Conservation (phyloP, 306 rosid genomes). For the Lotus japonicus region DNA sequence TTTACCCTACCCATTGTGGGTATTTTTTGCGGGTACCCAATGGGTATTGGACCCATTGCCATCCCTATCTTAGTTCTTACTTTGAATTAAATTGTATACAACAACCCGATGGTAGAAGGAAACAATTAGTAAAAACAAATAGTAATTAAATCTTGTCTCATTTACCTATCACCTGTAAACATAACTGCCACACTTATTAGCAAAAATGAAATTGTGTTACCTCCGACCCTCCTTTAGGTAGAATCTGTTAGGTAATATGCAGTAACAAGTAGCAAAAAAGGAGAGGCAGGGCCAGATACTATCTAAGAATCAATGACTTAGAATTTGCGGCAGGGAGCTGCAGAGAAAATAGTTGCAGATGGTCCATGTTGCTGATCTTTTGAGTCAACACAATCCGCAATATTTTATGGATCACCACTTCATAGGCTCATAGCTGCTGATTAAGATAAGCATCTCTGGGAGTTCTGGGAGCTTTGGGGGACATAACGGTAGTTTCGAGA, state of each 20-base stretch:
- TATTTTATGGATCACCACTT: conserved; percentile 1
- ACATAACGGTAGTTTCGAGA: conserved; percentile 26
- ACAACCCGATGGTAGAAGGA: neutral
- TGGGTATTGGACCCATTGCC: too few relatives aligned
- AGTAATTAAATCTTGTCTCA: neutral
- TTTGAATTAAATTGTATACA: neutral
- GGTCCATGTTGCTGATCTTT: neutral
- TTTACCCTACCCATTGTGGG: too few relatives aligned
- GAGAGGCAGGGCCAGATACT: neutral
- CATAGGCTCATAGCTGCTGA: conserved; percentile 71
- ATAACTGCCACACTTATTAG: neutral
- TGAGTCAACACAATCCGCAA: neutral
- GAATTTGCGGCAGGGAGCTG: too few relatives aligned
- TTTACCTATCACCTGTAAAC: neutral
- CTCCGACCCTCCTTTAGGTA: neutral
- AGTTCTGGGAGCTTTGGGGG: conserved; percentile 37
- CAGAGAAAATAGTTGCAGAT: too few relatives aligned
- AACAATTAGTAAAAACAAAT: neutral
- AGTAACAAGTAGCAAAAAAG: neutral
- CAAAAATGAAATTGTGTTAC: conserved; percentile 1
- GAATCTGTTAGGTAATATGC: neutral
- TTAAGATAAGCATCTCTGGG: conserved; percentile 66
- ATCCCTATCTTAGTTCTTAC: too few relatives aligned
- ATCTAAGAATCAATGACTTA: neutral
- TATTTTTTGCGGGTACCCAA: too few relatives aligned